Evolutionary conservation across 2,329 filamentous ascomycete species (phyloP), one percentile per base, ranked within the genome.

Genomic region (Ophiosphaerella narmari): DNA sequence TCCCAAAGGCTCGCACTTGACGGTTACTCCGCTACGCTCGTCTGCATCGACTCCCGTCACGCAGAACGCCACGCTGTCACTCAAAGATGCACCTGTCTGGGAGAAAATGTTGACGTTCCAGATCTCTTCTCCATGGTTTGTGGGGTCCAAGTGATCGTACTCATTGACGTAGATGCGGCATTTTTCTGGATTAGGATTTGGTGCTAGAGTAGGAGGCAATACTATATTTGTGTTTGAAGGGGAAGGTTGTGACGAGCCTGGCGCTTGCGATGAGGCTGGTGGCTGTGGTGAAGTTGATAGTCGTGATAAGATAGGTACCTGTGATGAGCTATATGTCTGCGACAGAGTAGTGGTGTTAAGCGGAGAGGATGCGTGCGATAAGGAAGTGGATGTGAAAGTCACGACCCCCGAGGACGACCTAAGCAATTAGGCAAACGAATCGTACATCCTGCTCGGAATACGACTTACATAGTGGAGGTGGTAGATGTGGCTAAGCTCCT

Each of bases 51-150:
- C 31, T 9, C 44, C 44, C 8, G 38, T 31, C 24, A 26, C n/a
- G 29, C 44, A 41, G 13, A 41, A 41, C 11, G 29, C 7, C 12
- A 14, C 16, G 5, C 13, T 47, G 21, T 47, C 39, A 2, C 21
- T 35, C 3, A 47, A 37, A 7, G 26, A 5, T 2, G 14, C 21
- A 26, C 29, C 29, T 16, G 18, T 41, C 8, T 34, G 8, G 4
- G 44, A 38, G 24, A 38, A 40, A 13, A 47, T 36, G 14, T 14
- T 11, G 12, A 47, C 34, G 37, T 39, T 47, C 44, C 38, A 47
- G 13, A 32, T 40, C n/a, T 47, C 24, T 21, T 40, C 2, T 11
- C 21, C 32, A 23, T 41, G 37, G 29, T 34, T 24, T 5, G 26
- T 36, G 9, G 37, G 26, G 21, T 41, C 35, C 13, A 12, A 5